phyloP scores from a whole-genome alignment of 257 asterid species.

The Craterostigma plantagineum region DNA sequence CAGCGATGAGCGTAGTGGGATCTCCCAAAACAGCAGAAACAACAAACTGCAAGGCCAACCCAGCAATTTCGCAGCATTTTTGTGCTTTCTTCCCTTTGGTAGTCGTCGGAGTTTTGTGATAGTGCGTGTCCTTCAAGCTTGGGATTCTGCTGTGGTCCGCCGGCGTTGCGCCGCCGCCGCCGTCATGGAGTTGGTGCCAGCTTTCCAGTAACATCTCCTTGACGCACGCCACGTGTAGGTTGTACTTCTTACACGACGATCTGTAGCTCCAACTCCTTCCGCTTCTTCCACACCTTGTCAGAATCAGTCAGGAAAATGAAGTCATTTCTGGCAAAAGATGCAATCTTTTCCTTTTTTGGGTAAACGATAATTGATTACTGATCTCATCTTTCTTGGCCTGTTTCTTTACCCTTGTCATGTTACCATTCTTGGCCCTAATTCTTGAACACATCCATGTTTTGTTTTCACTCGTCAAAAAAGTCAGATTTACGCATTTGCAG shows the following conservation, averaged over 20 bases:
- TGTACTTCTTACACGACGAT: conserved; percentile 77
- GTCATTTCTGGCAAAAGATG: no score
- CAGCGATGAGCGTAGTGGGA: conserved; percentile 88
- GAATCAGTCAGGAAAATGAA: no score
- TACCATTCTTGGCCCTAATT: no score
- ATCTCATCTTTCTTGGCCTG: no score
- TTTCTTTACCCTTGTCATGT: no score
- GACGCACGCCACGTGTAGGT: conserved; percentile 88
- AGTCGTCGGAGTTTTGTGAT: conserved; percentile 24
- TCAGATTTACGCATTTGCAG: no score
- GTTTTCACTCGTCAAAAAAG: no score
- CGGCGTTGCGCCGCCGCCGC: conserved; percentile 8
- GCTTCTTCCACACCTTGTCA: conserved; percentile 57
- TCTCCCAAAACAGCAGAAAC: conserved; percentile 91
- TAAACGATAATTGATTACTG: no score
- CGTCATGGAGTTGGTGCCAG: conserved; percentile 67
- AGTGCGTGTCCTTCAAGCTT: conserved; percentile 44
- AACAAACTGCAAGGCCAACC: conserved; percentile 71
- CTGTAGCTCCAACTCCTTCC: conserved; percentile 94
- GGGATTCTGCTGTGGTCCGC: conserved; percentile 21
- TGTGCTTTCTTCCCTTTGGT: conserved; percentile 49
- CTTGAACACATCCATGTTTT: no score
- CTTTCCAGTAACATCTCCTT: conserved; percentile 81
- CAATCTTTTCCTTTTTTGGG: no score
- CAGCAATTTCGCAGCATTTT: conserved; percentile 78